A percentile compares a stretch with the other conserved stretches of the same genome.
Evolutionary conservation across 1,284 basidiomycete genomes (phyloP).

Genomic region (Irpex sp.): DNA sequence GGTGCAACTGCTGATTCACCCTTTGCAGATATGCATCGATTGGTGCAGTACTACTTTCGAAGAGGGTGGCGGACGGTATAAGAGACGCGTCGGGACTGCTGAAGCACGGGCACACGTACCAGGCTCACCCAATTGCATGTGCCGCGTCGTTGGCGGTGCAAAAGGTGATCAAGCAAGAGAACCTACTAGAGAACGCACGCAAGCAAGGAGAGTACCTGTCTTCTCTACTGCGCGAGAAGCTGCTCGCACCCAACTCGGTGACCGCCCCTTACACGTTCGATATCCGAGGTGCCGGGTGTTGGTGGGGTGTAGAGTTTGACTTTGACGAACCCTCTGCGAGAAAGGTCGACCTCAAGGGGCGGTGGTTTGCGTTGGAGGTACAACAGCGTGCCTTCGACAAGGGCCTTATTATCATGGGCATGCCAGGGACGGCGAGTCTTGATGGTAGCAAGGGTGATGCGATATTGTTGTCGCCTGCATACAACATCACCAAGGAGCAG

Average conservation of each 20-base stretch:
- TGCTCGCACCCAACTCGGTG: constrained; percentile 49
- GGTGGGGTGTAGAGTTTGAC: constrained; percentile 84
- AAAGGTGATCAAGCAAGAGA: constrained; percentile 62
- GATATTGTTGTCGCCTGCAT: constrained; percentile 69
- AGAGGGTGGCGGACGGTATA: constrained; percentile 67
- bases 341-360: constrained; percentile 45
- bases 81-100: constrained; percentile 62
- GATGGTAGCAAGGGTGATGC: constrained; percentile 73
- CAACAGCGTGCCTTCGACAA: constrained; percentile 65
- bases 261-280: constrained; percentile 69
- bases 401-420: constrained; percentile 66
- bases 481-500: constrained; percentile 66
- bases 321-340: constrained; percentile 40
- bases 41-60: constrained; percentile 75
- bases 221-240: constrained; percentile 48
- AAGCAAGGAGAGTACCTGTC: constrained; percentile 61
- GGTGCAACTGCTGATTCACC: neutral
- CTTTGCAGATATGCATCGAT: constrained; percentile 72
- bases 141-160: constrained; percentile 81
- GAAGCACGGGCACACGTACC: constrained; percentile 88
- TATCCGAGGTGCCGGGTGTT: constrained; percentile 75
- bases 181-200: constrained; percentile 65
- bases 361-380: constrained; percentile 56
- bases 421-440: constrained; percentile 65
- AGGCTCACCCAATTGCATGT: constrained; percentile 74